Evolutionary conservation across 306 rosid species (phyloP).

Genomic region (Calophaca sinica): DNA sequence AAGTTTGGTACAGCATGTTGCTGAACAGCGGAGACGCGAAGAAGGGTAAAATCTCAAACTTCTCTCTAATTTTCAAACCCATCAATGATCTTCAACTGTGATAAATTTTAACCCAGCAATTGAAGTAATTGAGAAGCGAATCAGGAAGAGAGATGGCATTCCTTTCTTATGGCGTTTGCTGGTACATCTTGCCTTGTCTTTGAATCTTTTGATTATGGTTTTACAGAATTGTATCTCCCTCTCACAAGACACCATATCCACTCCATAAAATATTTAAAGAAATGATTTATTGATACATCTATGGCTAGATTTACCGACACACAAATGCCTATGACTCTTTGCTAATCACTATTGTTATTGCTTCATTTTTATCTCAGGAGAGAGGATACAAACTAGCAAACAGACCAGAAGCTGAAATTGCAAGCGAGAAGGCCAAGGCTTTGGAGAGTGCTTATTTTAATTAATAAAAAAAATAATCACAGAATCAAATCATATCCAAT

Average conservation of each 20-base stretch:
- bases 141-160: constrained; percentile 65
- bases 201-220: constrained; percentile 8
- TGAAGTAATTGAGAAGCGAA: constrained; percentile 63
- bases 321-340: not conserved
- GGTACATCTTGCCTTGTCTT: constrained; percentile 49
- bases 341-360: not conserved
- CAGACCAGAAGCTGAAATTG: constrained; percentile 64
- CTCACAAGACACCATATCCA: not conserved
- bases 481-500: not conserved
- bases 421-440: constrained; percentile 62
- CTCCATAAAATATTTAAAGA: not conserved
- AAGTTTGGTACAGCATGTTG: constrained; percentile 78
- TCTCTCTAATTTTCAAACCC: constrained; percentile 2
- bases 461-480: constrained; percentile 37
- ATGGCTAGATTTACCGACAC: not conserved
- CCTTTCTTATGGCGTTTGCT: constrained; percentile 81
- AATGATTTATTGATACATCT: not conserved
- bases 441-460: constrained; percentile 72
- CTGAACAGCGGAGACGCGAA: constrained; percentile 63
- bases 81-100: constrained; percentile 17
- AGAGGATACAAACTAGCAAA: constrained; percentile 65
- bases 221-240: not conserved
- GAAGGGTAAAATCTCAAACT: constrained; percentile 58
- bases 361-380: constrained; percentile 57
- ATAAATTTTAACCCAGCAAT: constrained; percentile 54